A percentile compares a stretch with the other conserved stretches of the same genome.
phyloP scores from a whole-genome alignment of 2,329 filamentous ascomycete species.

The Xylariaceae sp. region DNA sequence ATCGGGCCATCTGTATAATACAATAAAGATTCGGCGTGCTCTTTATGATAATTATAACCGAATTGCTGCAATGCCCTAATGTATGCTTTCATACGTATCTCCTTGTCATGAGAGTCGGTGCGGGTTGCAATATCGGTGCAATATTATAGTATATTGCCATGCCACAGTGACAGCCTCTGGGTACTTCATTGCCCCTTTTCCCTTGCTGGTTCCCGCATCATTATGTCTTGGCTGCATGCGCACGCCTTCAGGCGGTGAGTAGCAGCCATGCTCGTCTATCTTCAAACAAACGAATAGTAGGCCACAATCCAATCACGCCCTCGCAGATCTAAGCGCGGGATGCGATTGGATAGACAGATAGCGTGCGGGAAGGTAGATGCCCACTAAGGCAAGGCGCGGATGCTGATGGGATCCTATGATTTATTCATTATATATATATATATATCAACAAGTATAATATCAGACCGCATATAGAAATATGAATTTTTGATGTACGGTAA shows the following conservation, averaged over 20 bases:
- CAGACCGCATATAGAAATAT: constrained; percentile 4
- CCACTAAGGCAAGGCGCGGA: no score
- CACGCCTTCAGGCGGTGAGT: constrained; percentile 28
- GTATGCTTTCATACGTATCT: no score
- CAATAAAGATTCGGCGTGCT: constrained; percentile 6
- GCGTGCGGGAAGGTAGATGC: neutral
- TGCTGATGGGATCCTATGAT: no score
- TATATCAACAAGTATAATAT: neutral
- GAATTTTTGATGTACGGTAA: no score
- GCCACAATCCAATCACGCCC: constrained; percentile 12
- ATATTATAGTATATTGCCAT: neutral
- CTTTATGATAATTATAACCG: neutral
- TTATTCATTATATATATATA: no score
- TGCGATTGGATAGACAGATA: constrained; percentile 11
- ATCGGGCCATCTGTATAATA: constrained; percentile 32
- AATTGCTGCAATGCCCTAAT: neutral
- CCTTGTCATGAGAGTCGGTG: neutral
- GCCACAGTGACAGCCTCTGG: neutral
- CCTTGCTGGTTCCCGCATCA: constrained; percentile 7
- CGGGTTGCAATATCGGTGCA: neutral
- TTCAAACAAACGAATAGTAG: constrained; percentile 8
- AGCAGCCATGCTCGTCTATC: constrained; percentile 15
- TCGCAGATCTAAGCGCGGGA: constrained; percentile 12
- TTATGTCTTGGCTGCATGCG: constrained; percentile 25
- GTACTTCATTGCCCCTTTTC: neutral